Evolutionary conservation across 164 flowering plant species (phyloP).

Genomic region (Magnolia officinalis): DNA sequence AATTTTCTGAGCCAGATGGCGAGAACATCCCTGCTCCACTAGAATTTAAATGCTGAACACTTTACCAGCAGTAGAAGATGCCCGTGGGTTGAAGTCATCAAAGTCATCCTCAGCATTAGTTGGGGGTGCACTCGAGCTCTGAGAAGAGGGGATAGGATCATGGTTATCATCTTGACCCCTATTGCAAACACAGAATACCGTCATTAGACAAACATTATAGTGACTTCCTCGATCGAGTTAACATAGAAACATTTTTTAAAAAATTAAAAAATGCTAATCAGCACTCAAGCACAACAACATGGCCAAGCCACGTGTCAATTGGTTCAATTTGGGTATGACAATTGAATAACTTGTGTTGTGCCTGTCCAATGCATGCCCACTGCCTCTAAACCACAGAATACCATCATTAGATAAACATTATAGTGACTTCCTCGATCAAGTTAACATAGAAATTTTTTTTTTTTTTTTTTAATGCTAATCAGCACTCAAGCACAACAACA

Average conservation of each 20-base stretch:
- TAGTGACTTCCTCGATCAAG: no score
- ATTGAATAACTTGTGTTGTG: no score
- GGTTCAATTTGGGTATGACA: no score
- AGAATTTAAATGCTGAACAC: constrained; percentile 4
- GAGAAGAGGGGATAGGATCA: constrained; percentile 31
- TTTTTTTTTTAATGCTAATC: no score
- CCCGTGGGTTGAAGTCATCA: constrained; percentile 92
- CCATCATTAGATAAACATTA: not conserved
- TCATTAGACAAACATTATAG: not conserved
- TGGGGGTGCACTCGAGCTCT: constrained; percentile 40
- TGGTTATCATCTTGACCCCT: constrained; percentile 31
- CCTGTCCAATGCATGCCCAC: no score
- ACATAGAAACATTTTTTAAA: no score
- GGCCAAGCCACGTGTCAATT: no score
- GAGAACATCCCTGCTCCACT: not conserved
- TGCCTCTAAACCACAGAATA: not conserved
- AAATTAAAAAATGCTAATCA: no score
- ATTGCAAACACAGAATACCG: constrained; percentile 26
- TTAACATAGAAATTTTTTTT: no score
- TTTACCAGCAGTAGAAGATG: constrained; percentile 70
- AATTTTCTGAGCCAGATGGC: not conserved
- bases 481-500: no score
- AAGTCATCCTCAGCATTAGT: constrained; percentile 63
- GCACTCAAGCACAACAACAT: no score
- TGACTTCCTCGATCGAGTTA: no score